A percentile compares a stretch with the other conserved stretches of the same genome.
phyloP scores from a whole-genome alignment of 176 grass and related monocot genomes.

The Olyra latifolia region DNA sequence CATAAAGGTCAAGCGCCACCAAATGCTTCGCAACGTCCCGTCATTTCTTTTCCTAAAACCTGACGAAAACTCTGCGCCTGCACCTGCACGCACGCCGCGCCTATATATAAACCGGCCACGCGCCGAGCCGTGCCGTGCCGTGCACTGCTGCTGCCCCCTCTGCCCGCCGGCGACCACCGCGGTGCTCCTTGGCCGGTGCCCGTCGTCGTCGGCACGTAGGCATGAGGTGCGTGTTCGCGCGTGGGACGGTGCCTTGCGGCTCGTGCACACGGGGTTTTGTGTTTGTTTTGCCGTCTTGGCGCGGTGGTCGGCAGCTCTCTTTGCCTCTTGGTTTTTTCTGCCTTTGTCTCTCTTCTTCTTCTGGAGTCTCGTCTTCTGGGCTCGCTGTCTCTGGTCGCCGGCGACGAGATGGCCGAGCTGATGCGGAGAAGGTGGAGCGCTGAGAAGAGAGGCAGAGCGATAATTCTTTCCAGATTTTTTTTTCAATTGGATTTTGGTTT shows the following conservation, averaged over 20 bases:
- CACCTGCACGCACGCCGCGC: too few relatives aligned
- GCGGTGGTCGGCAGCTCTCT: not conserved
- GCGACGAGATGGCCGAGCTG: not conserved
- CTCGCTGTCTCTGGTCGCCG: not conserved
- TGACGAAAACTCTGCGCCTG: not conserved
- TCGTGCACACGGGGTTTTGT: not conserved
- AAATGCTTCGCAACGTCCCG: constrained; percentile 21
- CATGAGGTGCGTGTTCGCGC: not conserved
- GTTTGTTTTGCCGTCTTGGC: not conserved
- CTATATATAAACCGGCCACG: constrained; percentile 26
- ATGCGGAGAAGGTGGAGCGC: not conserved
- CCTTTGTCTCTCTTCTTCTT: not conserved
- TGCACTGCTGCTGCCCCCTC: too few relatives aligned
- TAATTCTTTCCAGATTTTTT: not conserved
- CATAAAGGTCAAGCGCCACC: constrained; percentile 40
- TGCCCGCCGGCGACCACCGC: too few relatives aligned
- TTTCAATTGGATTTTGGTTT: not conserved
- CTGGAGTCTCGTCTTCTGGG: not conserved
- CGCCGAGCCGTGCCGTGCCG: not conserved
- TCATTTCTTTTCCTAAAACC: not conserved
- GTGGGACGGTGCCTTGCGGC: not conserved
- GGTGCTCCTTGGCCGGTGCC: not conserved
- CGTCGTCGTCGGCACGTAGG: not conserved
- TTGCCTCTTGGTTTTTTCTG: not conserved
- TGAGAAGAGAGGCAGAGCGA: not conserved